Percentiles rank a stretch among this genome's conserved stretches.
phyloP scores from a whole-genome alignment of 495 filamentous ascomycete species.

The Pseudoneurospora amorphoporcata region DNA sequence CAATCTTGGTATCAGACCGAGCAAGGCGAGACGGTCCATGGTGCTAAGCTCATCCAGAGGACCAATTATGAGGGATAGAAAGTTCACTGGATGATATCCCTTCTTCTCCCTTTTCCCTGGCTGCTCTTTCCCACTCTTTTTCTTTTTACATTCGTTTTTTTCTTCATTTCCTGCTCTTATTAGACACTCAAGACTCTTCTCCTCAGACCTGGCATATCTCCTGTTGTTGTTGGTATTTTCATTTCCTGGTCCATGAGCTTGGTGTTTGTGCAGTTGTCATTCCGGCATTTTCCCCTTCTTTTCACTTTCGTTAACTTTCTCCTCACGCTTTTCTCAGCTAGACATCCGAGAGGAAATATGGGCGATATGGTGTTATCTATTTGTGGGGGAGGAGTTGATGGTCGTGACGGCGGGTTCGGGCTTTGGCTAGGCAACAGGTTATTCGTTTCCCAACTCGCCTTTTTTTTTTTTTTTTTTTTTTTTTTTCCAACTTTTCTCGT shows the following conservation, averaged over 20 bases:
- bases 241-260: neutral
- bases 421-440: no score
- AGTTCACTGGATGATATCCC: neutral
- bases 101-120: neutral
- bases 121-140: neutral
- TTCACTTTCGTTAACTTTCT: constrained; percentile 1
- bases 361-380: neutral
- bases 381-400: no score
- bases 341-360: neutral
- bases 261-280: neutral
- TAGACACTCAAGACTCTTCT: neutral
- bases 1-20: constrained; percentile 27
- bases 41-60: constrained; percentile 24
- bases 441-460: no score
- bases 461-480: no score
- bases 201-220: neutral
- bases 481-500: no score
- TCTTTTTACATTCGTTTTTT: neutral
- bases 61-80: constrained; percentile 17
- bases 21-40: constrained; percentile 23
- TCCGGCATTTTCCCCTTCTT: neutral
- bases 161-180: neutral
- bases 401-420: no score
- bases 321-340: neutral
- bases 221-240: neutral